Conservation (phyloP, 2,329 filamentous ascomycete species). For the Aspergillus proliferans region DNA sequence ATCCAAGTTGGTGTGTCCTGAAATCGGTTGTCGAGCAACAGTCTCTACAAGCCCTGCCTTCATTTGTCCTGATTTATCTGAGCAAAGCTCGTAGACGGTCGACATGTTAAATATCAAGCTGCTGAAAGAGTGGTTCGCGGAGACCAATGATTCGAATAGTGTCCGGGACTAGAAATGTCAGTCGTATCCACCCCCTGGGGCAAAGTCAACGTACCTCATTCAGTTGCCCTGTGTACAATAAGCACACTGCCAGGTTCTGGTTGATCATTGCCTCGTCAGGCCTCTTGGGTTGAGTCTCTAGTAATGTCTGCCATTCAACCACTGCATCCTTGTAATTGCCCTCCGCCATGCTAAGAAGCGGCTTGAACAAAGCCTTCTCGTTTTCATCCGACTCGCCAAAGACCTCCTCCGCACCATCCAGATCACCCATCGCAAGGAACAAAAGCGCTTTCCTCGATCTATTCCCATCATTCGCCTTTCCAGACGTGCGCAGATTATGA, state of each 20-base stretch:
- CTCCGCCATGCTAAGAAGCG: constrained; percentile 72
- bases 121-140: constrained; percentile 61
- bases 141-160: constrained; percentile 61
- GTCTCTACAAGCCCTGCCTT: constrained; percentile 68
- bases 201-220: constrained; percentile 50
- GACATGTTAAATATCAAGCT: constrained; percentile 82
- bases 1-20: constrained; percentile 58
- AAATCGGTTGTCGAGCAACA: constrained; percentile 55
- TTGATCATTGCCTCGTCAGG: constrained; percentile 61
- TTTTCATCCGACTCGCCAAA: constrained; percentile 41
- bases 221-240: constrained; percentile 75
- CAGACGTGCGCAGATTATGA: constrained; percentile 45
- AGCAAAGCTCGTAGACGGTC: constrained; percentile 87
- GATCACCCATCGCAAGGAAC: constrained; percentile 72
- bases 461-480: constrained; percentile 23
- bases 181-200: not conserved
- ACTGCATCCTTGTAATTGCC: constrained; percentile 63
- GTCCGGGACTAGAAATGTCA: constrained; percentile 50
- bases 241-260: constrained; percentile 77
- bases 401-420: constrained; percentile 57
- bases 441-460: constrained; percentile 54
- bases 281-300: constrained; percentile 38
- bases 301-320: constrained; percentile 52
- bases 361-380: constrained; percentile 37
- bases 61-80: constrained; percentile 63